These are phyloP conservation scores for Amaranthus tricolor DNA, from an alignment of 179 eudicot species.

Conservation along the genomic window DNA sequence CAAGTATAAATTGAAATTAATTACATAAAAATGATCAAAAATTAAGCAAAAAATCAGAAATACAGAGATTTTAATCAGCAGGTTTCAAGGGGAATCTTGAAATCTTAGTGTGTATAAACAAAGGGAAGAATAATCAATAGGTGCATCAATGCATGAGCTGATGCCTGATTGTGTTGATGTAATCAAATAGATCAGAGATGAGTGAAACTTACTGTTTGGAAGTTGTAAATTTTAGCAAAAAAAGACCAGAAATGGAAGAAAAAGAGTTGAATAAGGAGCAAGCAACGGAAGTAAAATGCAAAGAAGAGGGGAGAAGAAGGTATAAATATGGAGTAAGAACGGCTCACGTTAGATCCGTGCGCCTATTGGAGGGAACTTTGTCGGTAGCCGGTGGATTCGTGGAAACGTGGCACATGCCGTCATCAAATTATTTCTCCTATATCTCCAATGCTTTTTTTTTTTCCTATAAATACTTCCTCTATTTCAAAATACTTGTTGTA, in stretches of 20 bases:
- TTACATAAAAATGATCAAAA: conserved; percentile 2
- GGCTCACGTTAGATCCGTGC: conserved; percentile 15
- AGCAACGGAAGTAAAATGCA: background rate
- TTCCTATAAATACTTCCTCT: too few species aligned
- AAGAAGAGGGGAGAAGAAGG: background rate
- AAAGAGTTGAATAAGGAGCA: background rate
- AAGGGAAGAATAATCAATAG: background rate
- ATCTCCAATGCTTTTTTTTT: too few species aligned
- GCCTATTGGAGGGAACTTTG: too few species aligned
- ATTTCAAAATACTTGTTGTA: too few species aligned
- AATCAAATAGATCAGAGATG: background rate
- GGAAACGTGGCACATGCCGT: too few species aligned
- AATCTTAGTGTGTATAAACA: background rate
- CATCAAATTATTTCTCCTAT: too few species aligned
- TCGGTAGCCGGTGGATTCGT: too few species aligned
- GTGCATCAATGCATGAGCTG: background rate
- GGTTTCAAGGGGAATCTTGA: conserved; percentile 2
- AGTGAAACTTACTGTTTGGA: conserved; percentile 5
- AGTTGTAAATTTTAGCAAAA: background rate
- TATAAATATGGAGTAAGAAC: background rate
- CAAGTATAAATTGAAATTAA: background rate
- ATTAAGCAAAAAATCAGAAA: conserved; percentile 7
- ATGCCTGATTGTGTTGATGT: background rate
- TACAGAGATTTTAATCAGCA: background rate
- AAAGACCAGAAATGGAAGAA: background rate